These are phyloP conservation scores for Chlorophyllum brunneum DNA, from an alignment of 768 basidiomycete species.

Conservation along the genomic window DNA sequence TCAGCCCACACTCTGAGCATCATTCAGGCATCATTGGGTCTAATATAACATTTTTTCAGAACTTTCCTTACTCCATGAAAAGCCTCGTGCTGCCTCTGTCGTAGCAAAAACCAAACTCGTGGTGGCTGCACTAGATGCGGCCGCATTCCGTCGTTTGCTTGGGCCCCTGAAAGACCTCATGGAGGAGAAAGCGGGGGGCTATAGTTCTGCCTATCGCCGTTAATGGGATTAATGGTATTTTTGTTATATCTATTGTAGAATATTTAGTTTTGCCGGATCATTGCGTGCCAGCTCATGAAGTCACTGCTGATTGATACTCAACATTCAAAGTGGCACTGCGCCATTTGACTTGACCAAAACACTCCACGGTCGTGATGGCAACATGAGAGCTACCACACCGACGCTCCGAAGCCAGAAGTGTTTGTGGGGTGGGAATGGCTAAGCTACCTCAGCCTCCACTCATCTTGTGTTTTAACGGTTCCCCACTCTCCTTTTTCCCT, in stretches of 20 bases:
- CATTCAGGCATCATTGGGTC: background rate
- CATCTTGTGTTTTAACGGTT: background rate
- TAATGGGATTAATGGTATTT: conserved; percentile 22
- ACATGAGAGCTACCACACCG: conserved; percentile 3
- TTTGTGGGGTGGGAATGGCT: conserved; percentile 18
- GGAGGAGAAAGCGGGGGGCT: conserved; percentile 84
- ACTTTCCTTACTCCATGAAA: conserved; percentile 82
- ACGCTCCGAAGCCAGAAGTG: background rate
- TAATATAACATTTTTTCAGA: conserved; percentile 45
- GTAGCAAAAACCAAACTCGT: conserved; percentile 81
- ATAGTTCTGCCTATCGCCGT: conserved; percentile 45
- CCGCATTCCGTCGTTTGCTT: conserved; percentile 90
- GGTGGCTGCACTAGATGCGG: conserved; percentile 89
- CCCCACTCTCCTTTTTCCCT: conserved; percentile 11
- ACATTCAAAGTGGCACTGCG: too few species aligned
- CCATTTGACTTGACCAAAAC: too few species aligned
- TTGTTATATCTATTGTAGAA: conserved; percentile 5
- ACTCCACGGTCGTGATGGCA: conserved; percentile 21
- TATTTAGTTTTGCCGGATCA: background rate
- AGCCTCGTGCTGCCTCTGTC: conserved; percentile 95
- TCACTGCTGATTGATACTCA: background rate
- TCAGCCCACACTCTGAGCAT: conserved; percentile 30
- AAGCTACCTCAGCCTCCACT: conserved; percentile 11
- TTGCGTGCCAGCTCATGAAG: background rate
- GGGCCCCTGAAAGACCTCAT: conserved; percentile 91